These are phyloP conservation scores for Hydnum rufescens DNA, from an alignment of 768 basidiomycete genomes.

Conservation along the genomic window DNA sequence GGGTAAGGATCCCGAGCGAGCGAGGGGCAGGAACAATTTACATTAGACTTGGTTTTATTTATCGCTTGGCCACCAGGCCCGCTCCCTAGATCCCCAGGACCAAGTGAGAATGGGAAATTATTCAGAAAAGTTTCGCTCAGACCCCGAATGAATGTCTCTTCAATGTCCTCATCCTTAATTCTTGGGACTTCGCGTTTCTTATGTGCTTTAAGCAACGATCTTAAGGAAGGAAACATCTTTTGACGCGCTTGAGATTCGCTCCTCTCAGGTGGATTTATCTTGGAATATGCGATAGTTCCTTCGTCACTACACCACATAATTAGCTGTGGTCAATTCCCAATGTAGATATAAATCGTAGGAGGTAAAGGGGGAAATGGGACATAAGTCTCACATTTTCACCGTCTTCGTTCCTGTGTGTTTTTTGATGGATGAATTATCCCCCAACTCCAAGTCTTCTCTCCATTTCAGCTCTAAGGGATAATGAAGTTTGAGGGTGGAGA, in stretches of 20 bases:
- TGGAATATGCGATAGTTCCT: not conserved
- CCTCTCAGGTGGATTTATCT: conserved; percentile 2
- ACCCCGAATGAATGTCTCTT: conserved; percentile 79
- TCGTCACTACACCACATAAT: not conserved
- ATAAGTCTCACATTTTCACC: not conserved
- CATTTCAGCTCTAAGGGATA: conserved; percentile 38
- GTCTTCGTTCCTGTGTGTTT: conserved; percentile 22
- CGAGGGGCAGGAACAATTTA: conserved; percentile 5
- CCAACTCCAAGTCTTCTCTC: conserved; percentile 68
- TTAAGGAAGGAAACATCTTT: not conserved
- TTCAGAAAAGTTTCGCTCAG: conserved; percentile 10
- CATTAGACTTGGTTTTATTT: conserved; percentile 66
- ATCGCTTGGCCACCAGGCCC: conserved; percentile 94
- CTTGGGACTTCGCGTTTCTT: conserved; percentile 42
- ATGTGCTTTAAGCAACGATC: conserved; percentile 40
- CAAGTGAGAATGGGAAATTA: not conserved
- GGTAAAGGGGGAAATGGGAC: not conserved
- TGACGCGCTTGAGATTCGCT: not conserved
- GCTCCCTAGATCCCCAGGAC: conserved; percentile 45
- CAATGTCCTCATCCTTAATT: conserved; percentile 60
- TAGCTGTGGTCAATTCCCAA: too few relatives aligned
- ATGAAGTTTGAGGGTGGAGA: not conserved
- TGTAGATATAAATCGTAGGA: too few relatives aligned
- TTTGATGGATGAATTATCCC: conserved; percentile 66
- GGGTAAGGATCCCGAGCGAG: not conserved